A percentile compares a stretch with the other conserved stretches of the same genome.
These are phyloP conservation scores for Vaccinium vitisidaea DNA, from an alignment of 148 eudicot genomes.

Conservation along the genomic window DNA sequence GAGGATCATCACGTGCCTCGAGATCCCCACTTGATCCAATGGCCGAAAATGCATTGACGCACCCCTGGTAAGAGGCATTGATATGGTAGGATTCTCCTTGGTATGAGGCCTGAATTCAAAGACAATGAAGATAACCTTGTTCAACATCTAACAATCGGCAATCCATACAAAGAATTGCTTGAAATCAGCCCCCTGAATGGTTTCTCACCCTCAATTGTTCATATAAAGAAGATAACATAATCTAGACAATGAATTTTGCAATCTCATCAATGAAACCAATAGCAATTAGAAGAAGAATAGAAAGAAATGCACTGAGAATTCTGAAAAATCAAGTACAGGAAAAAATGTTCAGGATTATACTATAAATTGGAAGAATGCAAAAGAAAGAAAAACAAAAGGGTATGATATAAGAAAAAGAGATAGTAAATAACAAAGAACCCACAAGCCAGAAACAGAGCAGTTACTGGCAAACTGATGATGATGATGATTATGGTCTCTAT, in stretches of 20 bases:
- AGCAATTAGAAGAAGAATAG: not conserved
- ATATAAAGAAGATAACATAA: not conserved
- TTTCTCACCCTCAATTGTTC: not conserved
- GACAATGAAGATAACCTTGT: not conserved
- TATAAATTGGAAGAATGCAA: constrained; percentile 31
- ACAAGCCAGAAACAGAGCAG: constrained; percentile 39
- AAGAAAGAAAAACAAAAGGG: constrained; percentile 27
- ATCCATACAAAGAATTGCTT: not conserved
- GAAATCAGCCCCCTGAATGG: not conserved
- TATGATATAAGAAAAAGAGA: constrained; percentile 37
- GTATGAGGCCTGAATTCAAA: not conserved
- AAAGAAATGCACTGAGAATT: constrained; percentile 28
- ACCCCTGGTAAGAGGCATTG: no score
- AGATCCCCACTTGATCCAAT: not conserved
- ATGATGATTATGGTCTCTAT: constrained; percentile 38
- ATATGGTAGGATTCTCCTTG: no score
- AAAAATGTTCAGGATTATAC: constrained; percentile 49
- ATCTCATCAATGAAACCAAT: not conserved
- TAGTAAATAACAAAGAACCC: constrained; percentile 35
- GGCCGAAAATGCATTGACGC: not conserved
- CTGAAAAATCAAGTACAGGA: constrained; percentile 47
- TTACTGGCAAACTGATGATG: constrained; percentile 33
- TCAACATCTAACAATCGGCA: not conserved
- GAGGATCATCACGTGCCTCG: not conserved
- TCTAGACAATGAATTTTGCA: not conserved